Evolutionary conservation across 2,329 filamentous ascomycete genomes (phyloP).

Genomic region (Trichoderma atroviride): DNA sequence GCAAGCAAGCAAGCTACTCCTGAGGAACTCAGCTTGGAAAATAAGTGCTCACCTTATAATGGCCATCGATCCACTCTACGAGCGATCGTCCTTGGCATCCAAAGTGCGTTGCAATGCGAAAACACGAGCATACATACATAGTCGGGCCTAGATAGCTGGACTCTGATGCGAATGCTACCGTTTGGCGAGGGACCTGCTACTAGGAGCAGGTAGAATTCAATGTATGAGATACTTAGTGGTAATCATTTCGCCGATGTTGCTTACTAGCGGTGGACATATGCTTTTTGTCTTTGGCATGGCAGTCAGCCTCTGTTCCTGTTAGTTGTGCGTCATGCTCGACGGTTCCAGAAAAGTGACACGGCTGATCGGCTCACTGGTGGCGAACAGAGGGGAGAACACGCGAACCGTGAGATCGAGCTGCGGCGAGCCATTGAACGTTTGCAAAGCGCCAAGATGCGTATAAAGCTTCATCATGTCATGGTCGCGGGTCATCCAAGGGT

Average conservation of each 20-base stretch:
- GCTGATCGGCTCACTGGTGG: neutral
- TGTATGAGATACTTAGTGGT: neutral
- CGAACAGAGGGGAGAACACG: neutral
- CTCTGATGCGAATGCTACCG: neutral
- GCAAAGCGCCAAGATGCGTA: conserved; percentile 2
- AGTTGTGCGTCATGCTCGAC: neutral
- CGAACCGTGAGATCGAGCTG: conserved; percentile 10
- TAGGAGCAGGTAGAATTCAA: neutral
- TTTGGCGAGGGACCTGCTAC: neutral
- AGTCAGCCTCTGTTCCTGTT: neutral
- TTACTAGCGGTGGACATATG: neutral
- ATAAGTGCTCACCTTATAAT: neutral
- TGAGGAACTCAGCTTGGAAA: neutral
- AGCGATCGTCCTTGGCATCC: conserved; percentile 17
- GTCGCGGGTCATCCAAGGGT: neutral
- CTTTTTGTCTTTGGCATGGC: neutral
- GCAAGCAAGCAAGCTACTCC: neutral
- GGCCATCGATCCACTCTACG: conserved; percentile 15
- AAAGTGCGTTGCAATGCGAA: neutral
- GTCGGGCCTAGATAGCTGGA: neutral
- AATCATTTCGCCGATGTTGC: neutral
- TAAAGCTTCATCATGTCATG: neutral
- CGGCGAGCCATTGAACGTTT: neutral
- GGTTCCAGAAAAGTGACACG: neutral
- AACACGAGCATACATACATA: conserved; percentile 13